Percentiles rank a stretch among this genome's conserved stretches.
These are phyloP conservation scores for Graphilbum fragrans DNA, from an alignment of 2,329 filamentous ascomycete genomes.

Conservation along the genomic window DNA sequence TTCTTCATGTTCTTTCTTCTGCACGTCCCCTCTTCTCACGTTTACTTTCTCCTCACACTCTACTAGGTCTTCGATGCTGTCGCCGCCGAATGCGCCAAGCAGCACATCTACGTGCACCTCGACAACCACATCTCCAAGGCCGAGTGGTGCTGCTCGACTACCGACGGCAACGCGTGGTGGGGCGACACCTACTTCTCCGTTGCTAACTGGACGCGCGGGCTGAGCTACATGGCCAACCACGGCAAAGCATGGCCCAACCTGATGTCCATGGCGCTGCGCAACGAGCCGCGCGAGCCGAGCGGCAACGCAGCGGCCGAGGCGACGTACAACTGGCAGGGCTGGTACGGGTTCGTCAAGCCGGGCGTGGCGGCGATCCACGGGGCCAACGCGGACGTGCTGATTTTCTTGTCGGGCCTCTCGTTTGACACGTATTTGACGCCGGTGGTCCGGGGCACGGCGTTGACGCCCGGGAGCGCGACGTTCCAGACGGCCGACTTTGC, in stretches of 20 bases:
- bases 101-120: conserved; percentile 44
- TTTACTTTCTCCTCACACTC: not conserved
- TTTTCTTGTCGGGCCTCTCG: conserved; percentile 46
- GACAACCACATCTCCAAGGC: conserved; percentile 50
- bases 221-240: conserved; percentile 47
- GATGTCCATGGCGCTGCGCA: conserved; percentile 38
- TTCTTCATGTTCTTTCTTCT: too few species aligned
- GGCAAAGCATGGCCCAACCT: conserved; percentile 34
- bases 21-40: too few species aligned
- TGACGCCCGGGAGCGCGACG: conserved; percentile 30
- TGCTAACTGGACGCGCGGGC: conserved; percentile 47
- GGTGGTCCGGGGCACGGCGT: conserved; percentile 32
- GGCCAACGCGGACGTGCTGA: conserved; percentile 37
- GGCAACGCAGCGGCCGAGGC: conserved; percentile 18
- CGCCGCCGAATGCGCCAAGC: conserved; percentile 41
- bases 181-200: conserved; percentile 47
- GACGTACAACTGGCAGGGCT: conserved; percentile 43
- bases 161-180: conserved; percentile 49
- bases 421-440: conserved; percentile 43
- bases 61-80: conserved; percentile 48
- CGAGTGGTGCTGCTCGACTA: conserved; percentile 43
- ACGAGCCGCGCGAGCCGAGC: conserved; percentile 36
- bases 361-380: conserved; percentile 36
- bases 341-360: conserved; percentile 37
- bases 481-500: conserved; percentile 34